These are phyloP conservation scores for Clavispora fructus DNA, from an alignment of 805 yeast species.

Conservation along the genomic window DNA sequence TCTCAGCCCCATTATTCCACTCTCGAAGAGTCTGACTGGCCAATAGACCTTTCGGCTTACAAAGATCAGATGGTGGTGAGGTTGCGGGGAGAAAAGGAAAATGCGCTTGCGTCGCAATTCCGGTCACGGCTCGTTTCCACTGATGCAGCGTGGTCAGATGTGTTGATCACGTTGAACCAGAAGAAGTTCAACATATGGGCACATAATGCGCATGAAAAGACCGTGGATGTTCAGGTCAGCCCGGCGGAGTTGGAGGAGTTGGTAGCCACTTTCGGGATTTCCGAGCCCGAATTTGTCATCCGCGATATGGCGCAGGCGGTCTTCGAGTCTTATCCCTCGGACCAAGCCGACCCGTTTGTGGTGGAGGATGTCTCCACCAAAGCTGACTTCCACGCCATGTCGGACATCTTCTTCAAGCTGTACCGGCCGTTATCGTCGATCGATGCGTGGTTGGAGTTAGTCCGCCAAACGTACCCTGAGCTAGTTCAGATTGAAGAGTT, in stretches of 20 bases:
- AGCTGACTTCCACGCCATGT: conserved; percentile 31
- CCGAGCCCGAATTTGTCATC: conserved; percentile 39
- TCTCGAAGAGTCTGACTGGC: conserved; percentile 23
- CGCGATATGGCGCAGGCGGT: conserved; percentile 54
- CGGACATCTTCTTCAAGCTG: conserved; percentile 62
- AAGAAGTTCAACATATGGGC: conserved; percentile 44
- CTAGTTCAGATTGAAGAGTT: conserved; percentile 58
- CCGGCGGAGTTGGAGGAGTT: conserved; percentile 12
- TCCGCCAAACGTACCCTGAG: conserved; percentile 59
- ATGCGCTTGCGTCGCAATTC: neutral
- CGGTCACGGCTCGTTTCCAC: neutral
- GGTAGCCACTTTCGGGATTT: conserved; percentile 12
- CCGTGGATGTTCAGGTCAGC: conserved; percentile 42
- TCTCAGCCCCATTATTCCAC: conserved; percentile 27
- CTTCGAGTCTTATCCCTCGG: conserved; percentile 48
- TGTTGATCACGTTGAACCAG: conserved; percentile 13
- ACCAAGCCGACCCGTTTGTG: conserved; percentile 1
- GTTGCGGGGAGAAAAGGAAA: conserved; percentile 21
- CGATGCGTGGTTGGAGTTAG: conserved; percentile 62
- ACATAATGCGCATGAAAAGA: conserved; percentile 30
- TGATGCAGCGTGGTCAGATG: conserved; percentile 4
- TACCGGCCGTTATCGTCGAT: conserved; percentile 66
- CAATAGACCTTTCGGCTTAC: conserved; percentile 39
- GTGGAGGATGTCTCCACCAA: conserved; percentile 1
- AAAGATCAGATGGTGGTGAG: conserved; percentile 42